A percentile compares a stretch with the other conserved stretches of the same genome.
Conservation (phyloP, 805 yeast genomes). For the Kazachstania psychrophila region DNA sequence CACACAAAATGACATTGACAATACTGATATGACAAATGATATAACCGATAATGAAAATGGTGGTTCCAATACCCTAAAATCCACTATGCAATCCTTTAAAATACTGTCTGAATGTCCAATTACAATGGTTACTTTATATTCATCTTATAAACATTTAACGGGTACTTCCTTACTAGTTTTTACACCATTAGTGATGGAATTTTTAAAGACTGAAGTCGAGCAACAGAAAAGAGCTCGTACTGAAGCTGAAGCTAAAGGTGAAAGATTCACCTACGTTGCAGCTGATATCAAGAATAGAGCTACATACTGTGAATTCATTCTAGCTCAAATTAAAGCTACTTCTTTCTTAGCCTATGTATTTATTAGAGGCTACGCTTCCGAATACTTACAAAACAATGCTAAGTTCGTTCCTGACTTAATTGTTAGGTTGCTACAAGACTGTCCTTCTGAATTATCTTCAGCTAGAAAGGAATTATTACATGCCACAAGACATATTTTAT, state of each 20-base stretch:
- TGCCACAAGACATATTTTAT: constrained; percentile 88
- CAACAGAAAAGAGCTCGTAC: constrained; percentile 64
- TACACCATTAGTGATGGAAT: constrained; percentile 70
- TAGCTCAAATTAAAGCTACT: constrained; percentile 93
- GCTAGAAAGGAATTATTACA: constrained; percentile 89
- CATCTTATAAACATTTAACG: constrained; percentile 73
- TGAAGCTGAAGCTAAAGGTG: constrained; percentile 46
- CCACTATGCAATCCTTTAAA: constrained; percentile 76
- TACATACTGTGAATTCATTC: constrained; percentile 77
- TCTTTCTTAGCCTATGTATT: constrained; percentile 89
- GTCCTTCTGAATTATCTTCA: constrained; percentile 86
- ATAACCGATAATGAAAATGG: background rate
- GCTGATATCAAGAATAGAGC: constrained; percentile 66
- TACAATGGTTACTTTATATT: constrained; percentile 84
- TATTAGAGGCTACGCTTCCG: constrained; percentile 71
- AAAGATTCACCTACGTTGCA: constrained; percentile 59
- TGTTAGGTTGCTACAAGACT: constrained; percentile 79
- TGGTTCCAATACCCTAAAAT: constrained; percentile 41
- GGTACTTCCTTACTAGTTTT: constrained; percentile 63
- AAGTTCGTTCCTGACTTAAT: constrained; percentile 77
- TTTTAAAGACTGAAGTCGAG: constrained; percentile 69
- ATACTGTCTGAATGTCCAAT: constrained; percentile 95
- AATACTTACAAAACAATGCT: constrained; percentile 46
- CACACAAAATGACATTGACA: background rate
- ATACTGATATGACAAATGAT: constrained; percentile 1